Evolutionary conservation across 768 basidiomycete species (phyloP).

Genomic region (Arthromyces matolae): DNA sequence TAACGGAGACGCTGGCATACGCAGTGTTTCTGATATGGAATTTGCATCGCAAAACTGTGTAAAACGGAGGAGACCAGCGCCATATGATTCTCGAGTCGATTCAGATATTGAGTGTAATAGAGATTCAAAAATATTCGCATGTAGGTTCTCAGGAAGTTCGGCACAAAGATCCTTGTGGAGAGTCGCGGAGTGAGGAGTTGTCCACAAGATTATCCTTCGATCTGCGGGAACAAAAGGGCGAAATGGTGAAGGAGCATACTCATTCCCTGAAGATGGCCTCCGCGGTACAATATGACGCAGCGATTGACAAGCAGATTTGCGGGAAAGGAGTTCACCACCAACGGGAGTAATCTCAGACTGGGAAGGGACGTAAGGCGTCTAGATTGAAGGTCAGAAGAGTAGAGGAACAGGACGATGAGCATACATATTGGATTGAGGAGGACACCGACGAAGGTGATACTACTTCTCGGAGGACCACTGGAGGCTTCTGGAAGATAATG

Average conservation of each 20-base stretch:
- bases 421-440: too few species aligned
- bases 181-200: not conserved
- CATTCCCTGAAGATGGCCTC: too few species aligned
- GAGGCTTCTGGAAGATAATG: too few species aligned
- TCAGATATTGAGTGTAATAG: not conserved
- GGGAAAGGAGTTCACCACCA: too few species aligned
- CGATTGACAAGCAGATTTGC: too few species aligned
- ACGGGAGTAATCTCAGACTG: too few species aligned
- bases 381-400: too few species aligned
- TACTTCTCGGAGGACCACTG: too few species aligned
- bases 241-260: not conserved
- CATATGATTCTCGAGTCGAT: constrained; percentile 19
- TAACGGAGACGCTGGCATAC: constrained; percentile 30
- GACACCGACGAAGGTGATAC: too few species aligned
- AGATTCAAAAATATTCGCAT: not conserved
- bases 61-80: constrained; percentile 31
- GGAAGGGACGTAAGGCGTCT: too few species aligned
- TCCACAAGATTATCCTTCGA: not conserved
- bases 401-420: too few species aligned
- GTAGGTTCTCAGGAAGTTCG: not conserved
- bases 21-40: constrained; percentile 22
- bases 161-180: not conserved
- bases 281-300: too few species aligned
- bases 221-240: not conserved
- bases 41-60: constrained; percentile 33